phyloP scores from a whole-genome alignment of 805 yeast genomes.

The Kregervanrija fluxuum region DNA sequence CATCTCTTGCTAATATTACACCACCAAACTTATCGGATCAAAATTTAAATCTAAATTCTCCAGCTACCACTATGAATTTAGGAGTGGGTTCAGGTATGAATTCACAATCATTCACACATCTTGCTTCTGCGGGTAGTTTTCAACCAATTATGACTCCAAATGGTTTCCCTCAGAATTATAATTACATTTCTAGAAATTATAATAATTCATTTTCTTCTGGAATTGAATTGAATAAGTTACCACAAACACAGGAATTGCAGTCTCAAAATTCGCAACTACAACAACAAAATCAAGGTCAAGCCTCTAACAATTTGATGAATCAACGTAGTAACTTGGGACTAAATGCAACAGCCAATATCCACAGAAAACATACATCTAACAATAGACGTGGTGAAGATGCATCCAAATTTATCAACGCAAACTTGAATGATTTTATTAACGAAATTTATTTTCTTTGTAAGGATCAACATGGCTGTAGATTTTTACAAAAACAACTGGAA shows the following conservation, averaged over 20 bases:
- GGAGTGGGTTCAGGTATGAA: background rate
- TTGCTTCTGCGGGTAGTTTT: slow-evolving; percentile 1
- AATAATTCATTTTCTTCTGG: background rate
- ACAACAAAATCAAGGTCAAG: background rate
- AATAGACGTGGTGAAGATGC: slow-evolving; percentile 56
- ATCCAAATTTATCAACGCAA: slow-evolving; percentile 59
- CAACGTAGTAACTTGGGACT: slow-evolving; percentile 15
- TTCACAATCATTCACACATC: slow-evolving; percentile 5
- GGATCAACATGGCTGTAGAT: slow-evolving; percentile 96
- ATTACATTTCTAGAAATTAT: background rate
- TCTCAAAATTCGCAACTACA: slow-evolving; percentile 1
- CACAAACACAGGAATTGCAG: background rate
- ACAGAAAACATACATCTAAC: slow-evolving; percentile 28
- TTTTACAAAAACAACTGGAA: slow-evolving; percentile 81
- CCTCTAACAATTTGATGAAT: background rate
- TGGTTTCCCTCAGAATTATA: background rate
- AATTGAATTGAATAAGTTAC: background rate
- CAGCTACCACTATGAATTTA: background rate
- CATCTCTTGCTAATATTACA: too few relatives aligned
- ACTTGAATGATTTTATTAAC: slow-evolving; percentile 60
- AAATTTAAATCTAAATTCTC: too few relatives aligned
- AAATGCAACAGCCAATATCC: slow-evolving; percentile 27
- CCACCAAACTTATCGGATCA: too few relatives aligned
- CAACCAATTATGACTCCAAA: slow-evolving; percentile 2
- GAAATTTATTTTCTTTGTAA: slow-evolving; percentile 76